Percentiles rank a stretch among this genome's conserved stretches.
phyloP scores from a whole-genome alignment of 2,329 filamentous ascomycete species.

The Fusarium chaquense region DNA sequence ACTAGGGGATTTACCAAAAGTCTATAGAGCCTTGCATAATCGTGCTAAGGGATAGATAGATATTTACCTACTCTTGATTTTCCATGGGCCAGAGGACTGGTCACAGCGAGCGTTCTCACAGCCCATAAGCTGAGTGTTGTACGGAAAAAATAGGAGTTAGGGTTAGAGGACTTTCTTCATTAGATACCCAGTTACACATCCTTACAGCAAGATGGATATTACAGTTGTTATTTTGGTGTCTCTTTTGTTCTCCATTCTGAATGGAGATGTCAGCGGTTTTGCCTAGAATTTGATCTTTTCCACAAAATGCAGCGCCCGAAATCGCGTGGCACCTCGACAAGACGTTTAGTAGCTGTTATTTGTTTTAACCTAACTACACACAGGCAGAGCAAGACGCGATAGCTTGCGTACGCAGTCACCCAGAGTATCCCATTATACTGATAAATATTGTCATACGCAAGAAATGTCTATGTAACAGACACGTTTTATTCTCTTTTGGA shows the following conservation, averaged over 20 bases:
- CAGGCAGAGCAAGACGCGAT: not conserved
- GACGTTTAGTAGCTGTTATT: not conserved
- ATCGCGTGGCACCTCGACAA: not conserved
- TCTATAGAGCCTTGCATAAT: not conserved
- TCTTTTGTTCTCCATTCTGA: not conserved
- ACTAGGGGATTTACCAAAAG: not conserved
- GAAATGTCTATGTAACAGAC: constrained; percentile 39
- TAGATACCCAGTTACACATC: constrained; percentile 1
- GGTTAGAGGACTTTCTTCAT: constrained; percentile 19
- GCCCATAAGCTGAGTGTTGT: not conserved
- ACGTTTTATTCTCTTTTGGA: constrained; percentile 34
- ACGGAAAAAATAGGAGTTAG: not conserved
- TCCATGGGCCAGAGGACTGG: not conserved
- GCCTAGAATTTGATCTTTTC: not conserved
- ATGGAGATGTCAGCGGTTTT: not conserved
- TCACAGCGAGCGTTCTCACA: not conserved
- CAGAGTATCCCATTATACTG: not conserved
- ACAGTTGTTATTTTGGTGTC: not conserved
- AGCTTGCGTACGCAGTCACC: not conserved
- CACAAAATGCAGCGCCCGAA: not conserved
- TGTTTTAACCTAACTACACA: not conserved
- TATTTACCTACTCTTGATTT: not conserved
- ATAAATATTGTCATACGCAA: constrained; percentile 2
- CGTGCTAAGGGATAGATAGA: not conserved
- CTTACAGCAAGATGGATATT: not conserved